These are phyloP conservation scores for Silene coronaria DNA, from an alignment of 179 eudicot species.

Conservation along the genomic window DNA sequence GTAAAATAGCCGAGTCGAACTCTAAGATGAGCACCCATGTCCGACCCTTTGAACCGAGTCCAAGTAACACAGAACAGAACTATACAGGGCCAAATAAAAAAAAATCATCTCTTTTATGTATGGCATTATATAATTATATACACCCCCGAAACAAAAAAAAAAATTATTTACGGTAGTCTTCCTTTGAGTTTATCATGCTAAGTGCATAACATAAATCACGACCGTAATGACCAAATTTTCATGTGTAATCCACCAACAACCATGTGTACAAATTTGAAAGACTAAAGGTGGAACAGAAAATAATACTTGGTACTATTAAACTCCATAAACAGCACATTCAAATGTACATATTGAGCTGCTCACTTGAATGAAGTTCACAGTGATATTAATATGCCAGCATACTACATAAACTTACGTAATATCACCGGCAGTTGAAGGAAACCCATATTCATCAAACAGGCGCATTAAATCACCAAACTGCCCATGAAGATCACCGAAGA, in stretches of 20 bases:
- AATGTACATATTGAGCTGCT: neutral
- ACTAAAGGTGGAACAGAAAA: neutral
- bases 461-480: slow-evolving; percentile 96
- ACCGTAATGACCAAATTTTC: neutral
- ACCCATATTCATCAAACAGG: slow-evolving; percentile 91
- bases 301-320: neutral
- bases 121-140: too few relatives aligned
- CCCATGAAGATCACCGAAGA: slow-evolving; percentile 97
- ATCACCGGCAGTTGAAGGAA: slow-evolving; percentile 95
- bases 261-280: neutral
- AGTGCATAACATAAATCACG: neutral
- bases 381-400: neutral
- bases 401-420: slow-evolving; percentile 50
- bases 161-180: neutral
- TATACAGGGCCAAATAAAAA: too few relatives aligned
- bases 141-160: too few relatives aligned
- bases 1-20: too few relatives aligned
- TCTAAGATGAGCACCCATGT: too few relatives aligned
- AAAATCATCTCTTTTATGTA: too few relatives aligned
- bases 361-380: neutral
- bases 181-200: neutral
- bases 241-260: neutral
- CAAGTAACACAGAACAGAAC: too few relatives aligned
- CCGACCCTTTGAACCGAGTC: too few relatives aligned
- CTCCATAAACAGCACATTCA: neutral